A percentile compares a stretch with the other conserved stretches of the same genome.
Conservation (phyloP, 2,329 filamentous ascomycete genomes). For the Teratosphaeria viscida region DNA sequence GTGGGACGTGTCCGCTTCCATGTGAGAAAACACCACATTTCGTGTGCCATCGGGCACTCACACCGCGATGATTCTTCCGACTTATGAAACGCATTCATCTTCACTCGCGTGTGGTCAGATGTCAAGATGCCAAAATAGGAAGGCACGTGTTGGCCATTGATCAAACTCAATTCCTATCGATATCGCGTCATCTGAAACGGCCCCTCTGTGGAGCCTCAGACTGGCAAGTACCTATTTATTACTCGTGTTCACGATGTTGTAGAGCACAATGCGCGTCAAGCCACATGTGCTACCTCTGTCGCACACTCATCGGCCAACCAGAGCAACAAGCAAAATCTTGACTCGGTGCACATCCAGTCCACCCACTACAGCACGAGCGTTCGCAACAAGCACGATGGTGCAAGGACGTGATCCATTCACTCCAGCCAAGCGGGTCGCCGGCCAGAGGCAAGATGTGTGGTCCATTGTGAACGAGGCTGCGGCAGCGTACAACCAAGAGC, state of each 20-base stretch:
- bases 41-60: background rate
- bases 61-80: no score
- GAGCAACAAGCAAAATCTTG: background rate
- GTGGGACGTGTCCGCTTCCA: background rate
- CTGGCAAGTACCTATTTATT: background rate
- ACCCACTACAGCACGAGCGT: background rate
- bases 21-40: background rate
- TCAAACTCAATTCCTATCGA: background rate
- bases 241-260: background rate
- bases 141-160: background rate
- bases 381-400: background rate
- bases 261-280: background rate
- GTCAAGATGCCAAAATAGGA: background rate
- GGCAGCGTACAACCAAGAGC: constrained; percentile 30
- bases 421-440: constrained; percentile 45
- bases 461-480: constrained; percentile 60
- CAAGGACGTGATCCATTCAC: constrained; percentile 21
- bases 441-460: constrained; percentile 50
- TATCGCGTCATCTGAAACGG: background rate
- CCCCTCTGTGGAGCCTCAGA: background rate
- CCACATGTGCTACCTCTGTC: background rate
- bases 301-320: background rate
- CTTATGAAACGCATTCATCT: background rate
- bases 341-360: background rate
- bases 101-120: background rate